Evolutionary conservation across 345 rosid species (phyloP).

Genomic region (Populus alba): DNA sequence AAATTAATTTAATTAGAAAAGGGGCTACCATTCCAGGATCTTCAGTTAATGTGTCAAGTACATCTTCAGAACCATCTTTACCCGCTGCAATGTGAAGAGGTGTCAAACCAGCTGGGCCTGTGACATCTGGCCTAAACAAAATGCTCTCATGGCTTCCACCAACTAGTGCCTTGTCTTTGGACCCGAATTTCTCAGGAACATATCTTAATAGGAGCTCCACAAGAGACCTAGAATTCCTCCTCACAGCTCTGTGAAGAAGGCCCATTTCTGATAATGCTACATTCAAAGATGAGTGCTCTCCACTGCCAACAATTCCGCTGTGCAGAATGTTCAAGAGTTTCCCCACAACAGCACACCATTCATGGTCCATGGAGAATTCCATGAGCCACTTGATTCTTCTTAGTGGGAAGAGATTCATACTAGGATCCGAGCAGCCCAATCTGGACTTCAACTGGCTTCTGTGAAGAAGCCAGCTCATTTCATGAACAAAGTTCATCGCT

Average conservation of each 20-base stretch:
- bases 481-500: slow-evolving; percentile 91
- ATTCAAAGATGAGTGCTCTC: slow-evolving; percentile 50
- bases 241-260: slow-evolving; percentile 88
- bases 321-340: slow-evolving; percentile 70
- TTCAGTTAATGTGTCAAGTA: slow-evolving; percentile 74
- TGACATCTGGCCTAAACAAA: slow-evolving; percentile 80
- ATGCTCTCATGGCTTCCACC: slow-evolving; percentile 28
- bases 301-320: slow-evolving; percentile 63
- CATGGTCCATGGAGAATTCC: slow-evolving; percentile 92
- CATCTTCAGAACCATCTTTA: slow-evolving; percentile 92
- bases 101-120: slow-evolving; percentile 93
- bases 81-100: slow-evolving; percentile 99
- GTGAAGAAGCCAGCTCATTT: slow-evolving; percentile 97
- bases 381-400: slow-evolving; percentile 81
- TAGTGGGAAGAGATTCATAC: slow-evolving; percentile 57
- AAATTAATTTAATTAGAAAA: slow-evolving; percentile 7
- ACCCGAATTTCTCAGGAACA: slow-evolving; percentile 43
- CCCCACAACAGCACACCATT: slow-evolving; percentile 92
- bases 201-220: slow-evolving; percentile 80
- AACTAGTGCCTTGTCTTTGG: slow-evolving; percentile 16
- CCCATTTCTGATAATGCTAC: slow-evolving; percentile 66
- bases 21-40: slow-evolving; percentile 84
- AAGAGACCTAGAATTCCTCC: slow-evolving; percentile 78
- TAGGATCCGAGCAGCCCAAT: slow-evolving; percentile 62
- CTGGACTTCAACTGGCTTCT: slow-evolving; percentile 63